Evolutionary conservation across 306 rosid species (phyloP), one percentile per base, ranked within the genome.

Genomic region (Amphicarpaea edgeworthii): DNA sequence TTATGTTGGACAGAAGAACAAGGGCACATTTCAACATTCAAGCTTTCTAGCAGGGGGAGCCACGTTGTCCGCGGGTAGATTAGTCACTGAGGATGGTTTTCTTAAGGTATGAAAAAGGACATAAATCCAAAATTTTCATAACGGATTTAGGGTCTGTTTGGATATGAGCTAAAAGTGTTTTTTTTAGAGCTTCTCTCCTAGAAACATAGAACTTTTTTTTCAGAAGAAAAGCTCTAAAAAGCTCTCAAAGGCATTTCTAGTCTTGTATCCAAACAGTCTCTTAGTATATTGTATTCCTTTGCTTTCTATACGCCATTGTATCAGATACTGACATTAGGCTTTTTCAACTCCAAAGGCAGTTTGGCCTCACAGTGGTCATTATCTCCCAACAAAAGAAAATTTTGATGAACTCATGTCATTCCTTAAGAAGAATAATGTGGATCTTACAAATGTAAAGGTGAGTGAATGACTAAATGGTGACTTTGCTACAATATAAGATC

Each of bases 331-430:
- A 86, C 45, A 41, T 1, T 34, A 45, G 30, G 28, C 7, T 45
- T 57, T 77, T 70, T 70, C 68, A 32, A 77, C 45, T 75, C 32
- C 42, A 67, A 75, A 86, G 98, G 88, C 91, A 30, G 88, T 93
- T 77, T 93, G 97, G 97, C 91, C 97, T 83, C 98, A 93, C 82
- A 93, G 98, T 68, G 98, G 97, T 59, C 98, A 93, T 74, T 93
- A 93, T 81, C 93, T 85, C 73, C 96, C 96, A 9, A 93, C 96
- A 4, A 93, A 91, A 79, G 98, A 89, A 83, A 93, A 91, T 77
- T 91, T 93, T 77, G 82, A 83, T 65, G 92, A 85, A 75, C 79
- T 93, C 40, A 70, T 91, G 86, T 75, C 77, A 62, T 91, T 89
- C 81, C 96, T 93, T 59, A 19, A 1, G 82, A 92, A 86, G 66